These are phyloP conservation scores for Penstemon eatonii DNA, from an alignment of 257 asterid genomes.

Conservation along the genomic window DNA sequence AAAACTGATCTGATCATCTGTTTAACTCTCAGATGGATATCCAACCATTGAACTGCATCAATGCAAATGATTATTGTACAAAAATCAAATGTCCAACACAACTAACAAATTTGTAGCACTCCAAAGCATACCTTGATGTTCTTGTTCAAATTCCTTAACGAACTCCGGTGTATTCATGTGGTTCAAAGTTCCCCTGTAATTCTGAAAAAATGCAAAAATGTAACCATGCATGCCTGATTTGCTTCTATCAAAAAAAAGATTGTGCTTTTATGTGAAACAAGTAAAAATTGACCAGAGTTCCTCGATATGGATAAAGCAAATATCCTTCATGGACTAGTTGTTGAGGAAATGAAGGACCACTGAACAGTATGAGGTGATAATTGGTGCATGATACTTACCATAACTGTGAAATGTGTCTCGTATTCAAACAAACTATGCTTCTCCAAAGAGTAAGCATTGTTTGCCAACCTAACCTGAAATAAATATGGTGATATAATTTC, in stretches of 20 bases:
- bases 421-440: slow-evolving; percentile 76
- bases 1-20: slow-evolving; percentile 79
- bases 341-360: slow-evolving; percentile 4
- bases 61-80: slow-evolving; percentile 13
- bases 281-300: slow-evolving; percentile 4
- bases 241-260: slow-evolving; percentile 6
- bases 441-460: slow-evolving; percentile 76
- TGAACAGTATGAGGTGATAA: slow-evolving; percentile 4
- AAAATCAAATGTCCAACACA: slow-evolving; percentile 1
- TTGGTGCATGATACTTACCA: slow-evolving; percentile 52
- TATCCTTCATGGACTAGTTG: neutral
- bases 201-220: slow-evolving; percentile 42
- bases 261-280: slow-evolving; percentile 10
- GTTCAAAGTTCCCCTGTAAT: slow-evolving; percentile 84
- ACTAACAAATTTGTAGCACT: neutral
- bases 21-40: slow-evolving; percentile 71
- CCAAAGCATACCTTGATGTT: slow-evolving; percentile 65
- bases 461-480: slow-evolving; percentile 88
- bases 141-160: slow-evolving; percentile 78
- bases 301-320: neutral
- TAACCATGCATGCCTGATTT: slow-evolving; percentile 19
- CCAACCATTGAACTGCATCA: slow-evolving; percentile 85
- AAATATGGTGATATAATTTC: slow-evolving; percentile 19
- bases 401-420: slow-evolving; percentile 96
- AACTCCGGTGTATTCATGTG: slow-evolving; percentile 78